Conservation (phyloP, 78 protist genomes). For the Creolimax fragrantissima region DNA sequence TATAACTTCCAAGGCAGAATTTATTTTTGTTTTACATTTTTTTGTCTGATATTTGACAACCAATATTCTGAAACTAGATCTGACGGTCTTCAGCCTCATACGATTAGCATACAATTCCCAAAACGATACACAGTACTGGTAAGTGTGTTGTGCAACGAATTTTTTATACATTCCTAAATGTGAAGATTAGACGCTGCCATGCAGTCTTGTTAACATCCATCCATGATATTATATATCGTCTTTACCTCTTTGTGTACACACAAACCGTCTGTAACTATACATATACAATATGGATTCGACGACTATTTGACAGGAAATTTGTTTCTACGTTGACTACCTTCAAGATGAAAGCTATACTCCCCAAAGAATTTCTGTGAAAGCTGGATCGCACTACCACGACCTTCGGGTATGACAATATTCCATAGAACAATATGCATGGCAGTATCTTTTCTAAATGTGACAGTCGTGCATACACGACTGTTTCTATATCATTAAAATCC, state of each 20-base stretch:
- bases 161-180: not conserved
- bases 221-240: not conserved
- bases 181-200: not conserved
- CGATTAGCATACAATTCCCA: constrained; percentile 50
- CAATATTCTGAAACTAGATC: too few species aligned
- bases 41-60: too few species aligned
- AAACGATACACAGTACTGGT: constrained; percentile 6
- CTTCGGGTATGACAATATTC: constrained; percentile 11
- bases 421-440: too few species aligned
- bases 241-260: not conserved
- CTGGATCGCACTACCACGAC: constrained; percentile 40
- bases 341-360: constrained; percentile 72
- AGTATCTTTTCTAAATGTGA: too few species aligned
- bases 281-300: not conserved
- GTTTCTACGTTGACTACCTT: constrained; percentile 33
- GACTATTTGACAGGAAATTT: constrained; percentile 3
- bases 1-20: not conserved
- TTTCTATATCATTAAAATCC: too few species aligned
- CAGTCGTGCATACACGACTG: too few species aligned
- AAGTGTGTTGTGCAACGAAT: not conserved
- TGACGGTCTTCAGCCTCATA: constrained; percentile 66
- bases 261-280: not conserved
- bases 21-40: too few species aligned
- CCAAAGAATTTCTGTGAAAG: constrained; percentile 28
- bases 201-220: not conserved